Conservation (phyloP, 495 filamentous ascomycete species). For the Parathielavia hyrcaniae region DNA sequence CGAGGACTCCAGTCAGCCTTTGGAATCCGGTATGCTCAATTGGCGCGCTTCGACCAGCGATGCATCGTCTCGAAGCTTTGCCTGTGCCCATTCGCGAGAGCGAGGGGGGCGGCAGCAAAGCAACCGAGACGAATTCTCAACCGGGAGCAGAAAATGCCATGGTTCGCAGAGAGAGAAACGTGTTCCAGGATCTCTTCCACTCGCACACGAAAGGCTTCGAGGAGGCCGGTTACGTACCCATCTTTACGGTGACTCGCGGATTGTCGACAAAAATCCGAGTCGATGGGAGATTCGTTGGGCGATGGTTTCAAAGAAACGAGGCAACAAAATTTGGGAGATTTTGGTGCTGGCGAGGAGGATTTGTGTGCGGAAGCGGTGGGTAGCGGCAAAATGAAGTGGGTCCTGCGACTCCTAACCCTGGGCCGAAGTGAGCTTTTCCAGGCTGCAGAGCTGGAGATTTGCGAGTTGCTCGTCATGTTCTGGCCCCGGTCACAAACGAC, state of each 20-base stretch:
- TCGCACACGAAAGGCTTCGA: slow-evolving; percentile 40
- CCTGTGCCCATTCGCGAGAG: background rate
- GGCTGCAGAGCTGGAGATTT: too few species aligned
- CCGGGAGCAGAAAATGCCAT: slow-evolving; percentile 33
- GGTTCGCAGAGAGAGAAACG: slow-evolving; percentile 34
- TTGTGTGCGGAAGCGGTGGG: slow-evolving; percentile 41
- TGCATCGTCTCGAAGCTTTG: slow-evolving; percentile 18
- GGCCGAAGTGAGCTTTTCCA: background rate
- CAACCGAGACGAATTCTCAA: slow-evolving; percentile 12
- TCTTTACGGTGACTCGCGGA: slow-evolving; percentile 42
- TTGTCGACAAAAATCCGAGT: slow-evolving; percentile 35
- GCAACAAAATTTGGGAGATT: slow-evolving; percentile 16
- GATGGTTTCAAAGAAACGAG: slow-evolving; percentile 17
- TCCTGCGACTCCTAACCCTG: background rate
- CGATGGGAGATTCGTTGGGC: slow-evolving; percentile 37
- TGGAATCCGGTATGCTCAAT: slow-evolving; percentile 45
- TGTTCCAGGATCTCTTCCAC: slow-evolving; percentile 35
- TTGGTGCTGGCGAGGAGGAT: slow-evolving; percentile 18
- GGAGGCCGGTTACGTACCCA: slow-evolving; percentile 43
- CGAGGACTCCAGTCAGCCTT: slow-evolving; percentile 49
- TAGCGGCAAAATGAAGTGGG: slow-evolving; percentile 25
- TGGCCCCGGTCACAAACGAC: too few species aligned
- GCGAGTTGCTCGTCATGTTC: too few species aligned
- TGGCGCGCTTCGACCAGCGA: slow-evolving; percentile 27
- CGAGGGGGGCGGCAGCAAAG: background rate